Evolutionary conservation across 78 protist genomes (phyloP).

Genomic region (Dictyostelium firmibasis): DNA sequence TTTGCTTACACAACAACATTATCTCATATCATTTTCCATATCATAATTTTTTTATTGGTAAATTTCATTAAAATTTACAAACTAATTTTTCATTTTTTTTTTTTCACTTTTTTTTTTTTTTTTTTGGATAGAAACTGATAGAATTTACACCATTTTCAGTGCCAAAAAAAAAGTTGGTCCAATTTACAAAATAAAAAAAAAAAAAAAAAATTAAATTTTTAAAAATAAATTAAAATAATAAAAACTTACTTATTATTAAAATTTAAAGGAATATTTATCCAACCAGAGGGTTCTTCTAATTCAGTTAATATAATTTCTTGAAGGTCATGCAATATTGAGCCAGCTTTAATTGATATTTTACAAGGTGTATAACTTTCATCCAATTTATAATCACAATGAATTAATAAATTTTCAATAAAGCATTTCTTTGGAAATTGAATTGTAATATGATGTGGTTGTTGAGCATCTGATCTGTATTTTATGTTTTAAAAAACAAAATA

Average conservation of each 20-base stretch:
- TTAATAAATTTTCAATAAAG: conserved; percentile 30
- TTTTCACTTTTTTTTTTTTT: too few species aligned
- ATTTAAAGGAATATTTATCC: conserved; percentile 67
- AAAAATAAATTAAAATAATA: neutral
- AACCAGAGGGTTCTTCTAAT: conserved; percentile 59
- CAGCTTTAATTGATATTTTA: conserved; percentile 53
- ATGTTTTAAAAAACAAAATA: neutral
- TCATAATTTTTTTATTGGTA: neutral
- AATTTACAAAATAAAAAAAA: neutral
- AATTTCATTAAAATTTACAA: neutral
- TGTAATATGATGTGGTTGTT: conserved; percentile 77
- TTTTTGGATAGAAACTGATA: too few species aligned
- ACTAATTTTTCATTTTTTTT: too few species aligned
- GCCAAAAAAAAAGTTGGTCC: neutral
- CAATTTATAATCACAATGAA: conserved; percentile 41
- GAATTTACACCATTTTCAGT: too few species aligned
- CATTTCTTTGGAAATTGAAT: conserved; percentile 67
- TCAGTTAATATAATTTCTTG: conserved; percentile 44
- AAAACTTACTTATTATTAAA: neutral
- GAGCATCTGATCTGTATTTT: conserved; percentile 77
- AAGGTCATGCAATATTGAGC: conserved; percentile 65
- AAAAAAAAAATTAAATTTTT: neutral
- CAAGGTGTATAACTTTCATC: conserved; percentile 85
- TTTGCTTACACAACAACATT: too few species aligned
- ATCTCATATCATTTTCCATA: too few species aligned